These are phyloP conservation scores for Tuber calosporum DNA, from an alignment of 495 filamentous ascomycete genomes.

Conservation along the genomic window DNA sequence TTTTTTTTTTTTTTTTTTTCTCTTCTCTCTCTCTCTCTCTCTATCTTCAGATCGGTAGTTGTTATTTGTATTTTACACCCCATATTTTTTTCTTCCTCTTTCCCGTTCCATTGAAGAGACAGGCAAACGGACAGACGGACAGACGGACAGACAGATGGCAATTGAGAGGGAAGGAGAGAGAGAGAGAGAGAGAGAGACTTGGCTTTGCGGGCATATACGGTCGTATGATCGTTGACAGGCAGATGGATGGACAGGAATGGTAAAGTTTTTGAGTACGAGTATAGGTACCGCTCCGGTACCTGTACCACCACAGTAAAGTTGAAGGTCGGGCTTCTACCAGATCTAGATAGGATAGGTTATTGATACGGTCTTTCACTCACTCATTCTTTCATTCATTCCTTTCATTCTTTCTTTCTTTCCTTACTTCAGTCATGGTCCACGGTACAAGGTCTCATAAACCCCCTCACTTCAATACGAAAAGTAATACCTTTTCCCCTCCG, in stretches of 20 bases:
- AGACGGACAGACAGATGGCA: neutral
- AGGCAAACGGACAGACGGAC: too few relatives aligned
- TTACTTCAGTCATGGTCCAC: neutral
- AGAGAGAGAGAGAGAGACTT: neutral
- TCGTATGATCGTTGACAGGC: neutral
- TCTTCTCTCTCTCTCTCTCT: neutral
- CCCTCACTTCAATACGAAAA: neutral
- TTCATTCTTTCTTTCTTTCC: neutral
- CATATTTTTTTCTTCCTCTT: neutral
- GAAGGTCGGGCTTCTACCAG: neutral
- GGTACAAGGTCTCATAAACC: neutral
- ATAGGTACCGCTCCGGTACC: neutral
- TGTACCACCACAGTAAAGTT: neutral
- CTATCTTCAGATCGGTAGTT: neutral
- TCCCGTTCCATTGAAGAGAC: neutral
- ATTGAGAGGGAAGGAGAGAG: neutral
- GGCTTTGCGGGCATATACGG: slow-evolving; percentile 1
- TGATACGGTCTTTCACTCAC: too few relatives aligned
- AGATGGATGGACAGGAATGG: neutral
- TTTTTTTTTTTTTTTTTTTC: too few relatives aligned
- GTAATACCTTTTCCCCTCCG: neutral
- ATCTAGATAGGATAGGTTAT: too few relatives aligned
- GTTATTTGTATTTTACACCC: neutral
- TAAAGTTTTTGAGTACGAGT: neutral
- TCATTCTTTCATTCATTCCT: neutral